A percentile compares a stretch with the other conserved stretches of the same genome.
Evolutionary conservation across 352 stramenopile genomes (phyloP).

Genomic region (Lagenidium giganteum): DNA sequence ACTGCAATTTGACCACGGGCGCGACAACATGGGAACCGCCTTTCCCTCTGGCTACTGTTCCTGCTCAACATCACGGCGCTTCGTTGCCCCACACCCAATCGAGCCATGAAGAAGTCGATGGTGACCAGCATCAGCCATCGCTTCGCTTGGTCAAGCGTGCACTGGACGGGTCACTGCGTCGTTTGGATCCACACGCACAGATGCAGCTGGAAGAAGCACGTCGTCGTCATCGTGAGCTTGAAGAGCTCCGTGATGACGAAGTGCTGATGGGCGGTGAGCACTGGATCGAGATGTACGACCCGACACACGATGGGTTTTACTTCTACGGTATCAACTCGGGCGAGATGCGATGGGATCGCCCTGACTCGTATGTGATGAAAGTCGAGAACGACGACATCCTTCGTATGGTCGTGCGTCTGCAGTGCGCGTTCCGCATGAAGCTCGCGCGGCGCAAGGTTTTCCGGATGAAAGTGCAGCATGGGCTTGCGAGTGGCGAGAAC

Average conservation of each 20-base stretch:
- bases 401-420: constrained; percentile 32
- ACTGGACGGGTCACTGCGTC: constrained; percentile 13
- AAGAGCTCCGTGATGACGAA: not conserved
- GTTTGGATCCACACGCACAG: constrained; percentile 20
- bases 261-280: constrained; percentile 19
- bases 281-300: constrained; percentile 57
- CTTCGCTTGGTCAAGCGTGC: constrained; percentile 16
- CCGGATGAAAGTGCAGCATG: constrained; percentile 21
- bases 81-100: constrained; percentile 1
- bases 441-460: constrained; percentile 39
- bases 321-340: constrained; percentile 40
- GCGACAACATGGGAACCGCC: constrained; percentile 39
- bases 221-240: constrained; percentile 2
- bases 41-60: not conserved
- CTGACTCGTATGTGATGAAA: constrained; percentile 24
- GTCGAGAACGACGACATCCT: constrained; percentile 35
- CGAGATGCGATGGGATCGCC: constrained; percentile 37
- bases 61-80: no score
- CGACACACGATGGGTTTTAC: constrained; percentile 33
- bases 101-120: not conserved
- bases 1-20: constrained; percentile 28
- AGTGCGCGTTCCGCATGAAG: constrained; percentile 43
- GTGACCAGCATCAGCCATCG: not conserved
- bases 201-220: constrained; percentile 18
- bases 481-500: no score